phyloP scores from a whole-genome alignment of 768 basidiomycete species.

The Russula griseocarnosa region DNA sequence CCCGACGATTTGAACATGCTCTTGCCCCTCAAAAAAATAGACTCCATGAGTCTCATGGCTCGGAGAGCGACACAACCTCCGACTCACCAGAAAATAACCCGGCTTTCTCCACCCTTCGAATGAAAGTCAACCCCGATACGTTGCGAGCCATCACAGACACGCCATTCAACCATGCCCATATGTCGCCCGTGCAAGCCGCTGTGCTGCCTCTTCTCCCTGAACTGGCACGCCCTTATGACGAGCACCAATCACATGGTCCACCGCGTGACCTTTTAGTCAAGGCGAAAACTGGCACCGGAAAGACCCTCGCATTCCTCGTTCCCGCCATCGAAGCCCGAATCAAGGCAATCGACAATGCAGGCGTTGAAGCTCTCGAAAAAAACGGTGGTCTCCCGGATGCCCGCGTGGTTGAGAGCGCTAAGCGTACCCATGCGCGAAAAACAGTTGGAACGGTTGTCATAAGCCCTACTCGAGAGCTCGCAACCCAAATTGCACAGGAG shows the following conservation, averaged over 20 bases:
- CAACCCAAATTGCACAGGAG: constrained; percentile 85
- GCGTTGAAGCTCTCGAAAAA: constrained; percentile 41
- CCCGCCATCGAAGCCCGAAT: constrained; percentile 79
- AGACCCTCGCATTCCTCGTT: constrained; percentile 84
- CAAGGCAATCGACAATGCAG: constrained; percentile 48
- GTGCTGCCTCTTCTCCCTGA: constrained; percentile 74
- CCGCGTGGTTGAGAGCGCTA: constrained; percentile 35
- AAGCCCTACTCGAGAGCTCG: constrained; percentile 86
- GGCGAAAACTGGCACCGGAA: constrained; percentile 86
- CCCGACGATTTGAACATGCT: constrained; percentile 23
- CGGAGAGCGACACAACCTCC: background rate
- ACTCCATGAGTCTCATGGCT: background rate
- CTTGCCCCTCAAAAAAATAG: constrained; percentile 14
- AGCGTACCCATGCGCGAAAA: constrained; percentile 40
- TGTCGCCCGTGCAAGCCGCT: constrained; percentile 80
- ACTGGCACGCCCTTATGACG: constrained; percentile 52
- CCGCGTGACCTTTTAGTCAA: constrained; percentile 76
- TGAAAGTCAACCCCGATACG: constrained; percentile 35
- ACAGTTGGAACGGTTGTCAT: constrained; percentile 74
- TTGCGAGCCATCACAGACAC: constrained; percentile 56
- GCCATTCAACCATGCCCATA: constrained; percentile 64
- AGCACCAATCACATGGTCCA: constrained; percentile 29
- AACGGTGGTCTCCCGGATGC: constrained; percentile 40
- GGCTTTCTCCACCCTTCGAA: constrained; percentile 36
- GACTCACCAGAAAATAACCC: constrained; percentile 8